Percentiles rank a stretch among this genome's conserved stretches.
phyloP scores from a whole-genome alignment of 2,329 filamentous ascomycete genomes.

The Microsporum ferrugineum region DNA sequence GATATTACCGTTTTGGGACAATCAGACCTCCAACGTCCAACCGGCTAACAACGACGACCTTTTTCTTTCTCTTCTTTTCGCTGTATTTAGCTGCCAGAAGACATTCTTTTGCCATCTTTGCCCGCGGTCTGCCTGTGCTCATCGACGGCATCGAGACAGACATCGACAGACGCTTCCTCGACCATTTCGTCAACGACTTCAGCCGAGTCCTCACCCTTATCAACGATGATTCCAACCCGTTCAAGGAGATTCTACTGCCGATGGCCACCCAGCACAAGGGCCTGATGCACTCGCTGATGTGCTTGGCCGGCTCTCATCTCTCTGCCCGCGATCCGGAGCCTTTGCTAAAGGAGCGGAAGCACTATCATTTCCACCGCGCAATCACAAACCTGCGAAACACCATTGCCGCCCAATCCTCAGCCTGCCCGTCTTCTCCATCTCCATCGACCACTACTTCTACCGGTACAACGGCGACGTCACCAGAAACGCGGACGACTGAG shows the following conservation, averaged over 20 bases:
- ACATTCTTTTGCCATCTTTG: slow-evolving; percentile 25
- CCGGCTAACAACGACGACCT: no score
- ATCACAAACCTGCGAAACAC: slow-evolving; percentile 32
- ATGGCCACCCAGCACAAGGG: slow-evolving; percentile 70
- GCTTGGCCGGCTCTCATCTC: slow-evolving; percentile 66
- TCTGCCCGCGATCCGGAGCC: slow-evolving; percentile 41
- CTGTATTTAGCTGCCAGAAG: slow-evolving; percentile 20
- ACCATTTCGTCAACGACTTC: slow-evolving; percentile 69
- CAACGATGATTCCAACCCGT: slow-evolving; percentile 69
- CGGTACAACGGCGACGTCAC: not conserved
- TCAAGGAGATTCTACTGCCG: slow-evolving; percentile 71
- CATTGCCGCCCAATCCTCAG: slow-evolving; percentile 22
- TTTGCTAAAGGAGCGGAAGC: slow-evolving; percentile 43
- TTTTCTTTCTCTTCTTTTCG: not conserved
- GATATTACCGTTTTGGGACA: slow-evolving; percentile 4
- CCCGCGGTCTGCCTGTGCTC: slow-evolving; percentile 45
- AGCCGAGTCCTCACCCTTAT: slow-evolving; percentile 74
- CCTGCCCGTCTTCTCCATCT: not conserved
- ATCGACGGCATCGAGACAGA: slow-evolving; percentile 72
- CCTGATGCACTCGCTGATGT: slow-evolving; percentile 82
- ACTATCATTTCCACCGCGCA: slow-evolving; percentile 41
- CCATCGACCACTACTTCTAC: not conserved
- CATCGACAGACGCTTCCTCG: slow-evolving; percentile 68
- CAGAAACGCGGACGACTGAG: slow-evolving; percentile 20
- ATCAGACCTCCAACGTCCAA: not conserved